Percentiles rank a stretch among this genome's conserved stretches.
These are phyloP conservation scores for Chaetomium olivaceum DNA, from an alignment of 2,329 filamentous ascomycete genomes.

Conservation along the genomic window DNA sequence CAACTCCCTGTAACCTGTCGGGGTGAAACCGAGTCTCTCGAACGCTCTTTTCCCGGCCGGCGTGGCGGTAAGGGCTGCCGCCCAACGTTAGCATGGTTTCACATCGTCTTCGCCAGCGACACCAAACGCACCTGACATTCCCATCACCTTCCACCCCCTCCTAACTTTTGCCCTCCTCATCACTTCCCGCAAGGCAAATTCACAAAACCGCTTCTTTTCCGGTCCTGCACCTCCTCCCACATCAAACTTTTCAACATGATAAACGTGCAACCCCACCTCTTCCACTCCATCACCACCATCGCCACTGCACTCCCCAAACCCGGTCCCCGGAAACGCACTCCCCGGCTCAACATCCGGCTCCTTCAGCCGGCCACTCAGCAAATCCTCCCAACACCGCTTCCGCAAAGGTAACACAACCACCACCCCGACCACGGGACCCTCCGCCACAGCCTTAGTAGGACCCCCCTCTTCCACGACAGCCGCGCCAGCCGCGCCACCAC, in stretches of 20 bases:
- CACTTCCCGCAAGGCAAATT: conserved; percentile 31
- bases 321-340: conserved; percentile 31
- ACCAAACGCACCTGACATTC: conserved; percentile 34
- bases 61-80: conserved; percentile 37
- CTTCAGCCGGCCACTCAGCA: conserved; percentile 37
- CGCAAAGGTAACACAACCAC: conserved; percentile 38
- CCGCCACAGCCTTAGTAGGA: neutral
- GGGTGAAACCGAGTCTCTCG: conserved; percentile 33
- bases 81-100: neutral
- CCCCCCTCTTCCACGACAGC: conserved; percentile 31
- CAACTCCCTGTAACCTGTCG: conserved; percentile 37
- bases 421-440: conserved; percentile 30
- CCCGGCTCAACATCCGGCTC: conserved; percentile 35
- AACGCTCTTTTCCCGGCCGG: conserved; percentile 35
- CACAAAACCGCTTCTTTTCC: conserved; percentile 30
- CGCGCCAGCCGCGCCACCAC: neutral
- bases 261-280: conserved; percentile 40
- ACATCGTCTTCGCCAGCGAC: neutral
- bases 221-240: neutral
- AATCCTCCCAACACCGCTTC: conserved; percentile 33
- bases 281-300: neutral
- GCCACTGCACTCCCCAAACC: no score
- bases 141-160: conserved; percentile 33
- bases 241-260: conserved; percentile 39
- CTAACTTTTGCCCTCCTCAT: conserved; percentile 18